A percentile compares a stretch with the other conserved stretches of the same genome.
These are phyloP conservation scores for Penicillium sp. DNA, from an alignment of 2,329 filamentous ascomycete genomes.

Conservation along the genomic window DNA sequence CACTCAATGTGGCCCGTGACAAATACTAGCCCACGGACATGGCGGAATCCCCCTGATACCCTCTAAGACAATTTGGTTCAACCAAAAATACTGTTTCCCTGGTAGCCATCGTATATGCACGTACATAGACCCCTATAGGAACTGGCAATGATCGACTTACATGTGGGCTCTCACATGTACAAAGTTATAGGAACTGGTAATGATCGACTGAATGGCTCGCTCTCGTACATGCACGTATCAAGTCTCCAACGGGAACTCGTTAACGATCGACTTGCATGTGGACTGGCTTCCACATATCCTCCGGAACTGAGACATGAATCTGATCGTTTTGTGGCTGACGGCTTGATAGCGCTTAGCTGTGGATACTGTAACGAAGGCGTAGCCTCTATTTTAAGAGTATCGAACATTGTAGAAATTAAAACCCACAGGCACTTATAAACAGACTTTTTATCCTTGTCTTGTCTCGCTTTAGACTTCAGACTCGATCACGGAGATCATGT, in stretches of 20 bases:
- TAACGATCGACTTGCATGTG: slow-evolving; percentile 13
- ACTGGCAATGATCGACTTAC: slow-evolving; percentile 18
- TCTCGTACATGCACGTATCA: not conserved
- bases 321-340: not conserved
- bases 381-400: too few relatives aligned
- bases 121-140: not conserved
- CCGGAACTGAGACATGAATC: not conserved
- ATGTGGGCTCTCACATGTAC: not conserved
- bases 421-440: not conserved
- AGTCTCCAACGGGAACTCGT: slow-evolving; percentile 1
- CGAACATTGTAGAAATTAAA: not conserved
- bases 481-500: slow-evolving; percentile 3
- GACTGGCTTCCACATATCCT: not conserved
- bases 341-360: not conserved
- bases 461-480: slow-evolving; percentile 6
- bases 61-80: too few relatives aligned
- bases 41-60: too few relatives aligned
- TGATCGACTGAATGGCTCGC: slow-evolving; percentile 11
- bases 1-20: not conserved
- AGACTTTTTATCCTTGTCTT: not conserved
- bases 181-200: slow-evolving; percentile 14
- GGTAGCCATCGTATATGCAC: not conserved
- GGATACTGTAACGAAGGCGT: not conserved
- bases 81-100: not conserved
- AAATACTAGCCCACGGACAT: not conserved